phyloP scores from a whole-genome alignment of 176 grass and related monocot genomes.

The Thalia dealbata region DNA sequence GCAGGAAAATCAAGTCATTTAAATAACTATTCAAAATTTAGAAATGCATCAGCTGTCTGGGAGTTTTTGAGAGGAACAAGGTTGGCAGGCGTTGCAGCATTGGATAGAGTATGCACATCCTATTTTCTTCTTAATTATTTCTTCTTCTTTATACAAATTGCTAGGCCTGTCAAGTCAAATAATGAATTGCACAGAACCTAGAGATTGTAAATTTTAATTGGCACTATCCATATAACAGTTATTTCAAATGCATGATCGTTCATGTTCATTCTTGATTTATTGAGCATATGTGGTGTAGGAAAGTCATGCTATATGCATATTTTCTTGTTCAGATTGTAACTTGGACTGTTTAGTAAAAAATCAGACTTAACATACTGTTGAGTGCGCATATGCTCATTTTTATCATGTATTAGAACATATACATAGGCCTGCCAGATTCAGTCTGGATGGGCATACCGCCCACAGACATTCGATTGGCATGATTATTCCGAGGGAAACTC shows the following conservation, averaged over 20 bases:
- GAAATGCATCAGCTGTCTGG: constrained; percentile 62
- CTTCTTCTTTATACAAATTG: background rate
- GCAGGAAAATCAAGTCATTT: constrained; percentile 25
- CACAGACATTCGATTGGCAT: background rate
- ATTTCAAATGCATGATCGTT: background rate
- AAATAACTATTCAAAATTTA: constrained; percentile 36
- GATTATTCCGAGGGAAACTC: background rate
- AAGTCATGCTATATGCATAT: too few species aligned
- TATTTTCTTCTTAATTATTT: background rate
- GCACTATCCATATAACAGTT: background rate
- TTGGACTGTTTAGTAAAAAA: too few species aligned
- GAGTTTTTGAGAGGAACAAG: constrained; percentile 84
- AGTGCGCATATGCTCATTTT: too few species aligned
- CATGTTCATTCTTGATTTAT: background rate
- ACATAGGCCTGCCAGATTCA: too few species aligned
- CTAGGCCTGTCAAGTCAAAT: background rate
- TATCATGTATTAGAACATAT: too few species aligned
- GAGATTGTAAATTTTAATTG: background rate
- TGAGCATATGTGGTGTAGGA: too few species aligned
- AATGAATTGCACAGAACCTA: background rate
- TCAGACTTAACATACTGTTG: too few species aligned
- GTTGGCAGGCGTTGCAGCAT: constrained; percentile 69
- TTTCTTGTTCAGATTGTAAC: too few species aligned
- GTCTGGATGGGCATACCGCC: background rate
- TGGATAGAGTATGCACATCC: constrained; percentile 67